Percentiles rank a stretch among this genome's conserved stretches.
phyloP scores from a whole-genome alignment of 306 rosid genomes.

The Corylus avellana region DNA sequence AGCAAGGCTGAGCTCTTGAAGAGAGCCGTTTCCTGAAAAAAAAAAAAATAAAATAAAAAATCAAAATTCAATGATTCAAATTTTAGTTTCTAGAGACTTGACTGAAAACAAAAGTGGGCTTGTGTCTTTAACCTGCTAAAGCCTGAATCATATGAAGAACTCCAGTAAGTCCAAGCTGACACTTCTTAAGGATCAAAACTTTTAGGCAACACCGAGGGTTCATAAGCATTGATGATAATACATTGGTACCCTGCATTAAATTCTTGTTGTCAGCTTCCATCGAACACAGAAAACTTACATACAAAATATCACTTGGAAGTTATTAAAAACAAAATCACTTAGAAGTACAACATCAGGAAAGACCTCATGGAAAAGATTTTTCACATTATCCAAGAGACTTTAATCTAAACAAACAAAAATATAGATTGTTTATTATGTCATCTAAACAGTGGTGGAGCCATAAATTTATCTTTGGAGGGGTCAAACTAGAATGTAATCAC shows the following conservation, averaged over 20 bases:
- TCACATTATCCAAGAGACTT: not conserved
- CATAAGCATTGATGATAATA: slow-evolving; percentile 58
- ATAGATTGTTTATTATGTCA: not conserved
- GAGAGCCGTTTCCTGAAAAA: slow-evolving; percentile 51
- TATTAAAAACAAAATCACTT: not conserved
- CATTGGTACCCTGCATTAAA: slow-evolving; percentile 61
- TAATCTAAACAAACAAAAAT: not conserved
- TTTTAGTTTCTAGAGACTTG: slow-evolving; percentile 3
- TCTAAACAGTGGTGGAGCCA: no score
- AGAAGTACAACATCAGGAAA: not conserved
- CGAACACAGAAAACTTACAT: slow-evolving; percentile 5
- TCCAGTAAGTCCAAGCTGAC: slow-evolving; percentile 77
- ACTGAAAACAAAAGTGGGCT: slow-evolving; percentile 16
- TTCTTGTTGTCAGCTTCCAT: slow-evolving; percentile 17
- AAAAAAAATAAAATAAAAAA: not conserved
- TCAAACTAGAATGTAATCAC: not conserved
- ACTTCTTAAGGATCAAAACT: slow-evolving; percentile 71
- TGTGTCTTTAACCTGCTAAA: slow-evolving; percentile 54
- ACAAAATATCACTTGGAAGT: not conserved
- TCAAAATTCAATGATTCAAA: not conserved
- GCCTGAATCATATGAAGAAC: slow-evolving; percentile 68
- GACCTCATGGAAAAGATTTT: not conserved
- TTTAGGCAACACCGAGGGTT: slow-evolving; percentile 70
- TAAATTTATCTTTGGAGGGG: no score
- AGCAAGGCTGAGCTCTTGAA: slow-evolving; percentile 79